These are phyloP conservation scores for Globisporangium acanthophoron DNA, from an alignment of 352 stramenopile species.

Conservation along the genomic window DNA sequence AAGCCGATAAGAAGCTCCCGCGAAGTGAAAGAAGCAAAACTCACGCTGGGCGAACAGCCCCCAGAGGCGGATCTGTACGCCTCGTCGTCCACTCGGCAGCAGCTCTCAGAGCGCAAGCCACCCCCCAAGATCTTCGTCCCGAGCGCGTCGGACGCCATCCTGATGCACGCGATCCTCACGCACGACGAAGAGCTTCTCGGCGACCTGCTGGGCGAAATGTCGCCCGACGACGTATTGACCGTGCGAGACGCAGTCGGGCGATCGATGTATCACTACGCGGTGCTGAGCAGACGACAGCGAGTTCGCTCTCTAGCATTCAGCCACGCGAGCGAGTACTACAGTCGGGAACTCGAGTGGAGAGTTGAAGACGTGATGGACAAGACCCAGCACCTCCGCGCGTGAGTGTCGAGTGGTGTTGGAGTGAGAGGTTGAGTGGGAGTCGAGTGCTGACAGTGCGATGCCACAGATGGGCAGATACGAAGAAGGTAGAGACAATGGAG, in stretches of 20 bases:
- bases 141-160: slow-evolving; percentile 24
- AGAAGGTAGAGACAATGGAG: slow-evolving; percentile 4
- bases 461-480: slow-evolving; percentile 11
- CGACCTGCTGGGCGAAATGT: slow-evolving; percentile 15
- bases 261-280: slow-evolving; percentile 47
- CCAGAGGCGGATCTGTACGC: slow-evolving; percentile 7
- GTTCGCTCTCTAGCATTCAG: slow-evolving; percentile 23
- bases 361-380: slow-evolving; percentile 27
- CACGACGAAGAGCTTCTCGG: slow-evolving; percentile 20
- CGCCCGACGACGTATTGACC: slow-evolving; percentile 23
- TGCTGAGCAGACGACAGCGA: slow-evolving; percentile 17
- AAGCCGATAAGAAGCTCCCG: neutral
- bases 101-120: slow-evolving; percentile 1
- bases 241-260: slow-evolving; percentile 25
- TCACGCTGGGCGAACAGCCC: neutral
- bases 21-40: neutral
- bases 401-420: neutral
- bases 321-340: slow-evolving; percentile 23
- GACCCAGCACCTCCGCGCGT: slow-evolving; percentile 25
- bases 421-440: neutral
- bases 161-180: slow-evolving; percentile 33
- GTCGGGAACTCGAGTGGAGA: slow-evolving; percentile 18
- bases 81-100: neutral
- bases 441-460: neutral
- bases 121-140: slow-evolving; percentile 32